Conservation (phyloP, 208 protist species). For the Trypanosoma melophagium region DNA sequence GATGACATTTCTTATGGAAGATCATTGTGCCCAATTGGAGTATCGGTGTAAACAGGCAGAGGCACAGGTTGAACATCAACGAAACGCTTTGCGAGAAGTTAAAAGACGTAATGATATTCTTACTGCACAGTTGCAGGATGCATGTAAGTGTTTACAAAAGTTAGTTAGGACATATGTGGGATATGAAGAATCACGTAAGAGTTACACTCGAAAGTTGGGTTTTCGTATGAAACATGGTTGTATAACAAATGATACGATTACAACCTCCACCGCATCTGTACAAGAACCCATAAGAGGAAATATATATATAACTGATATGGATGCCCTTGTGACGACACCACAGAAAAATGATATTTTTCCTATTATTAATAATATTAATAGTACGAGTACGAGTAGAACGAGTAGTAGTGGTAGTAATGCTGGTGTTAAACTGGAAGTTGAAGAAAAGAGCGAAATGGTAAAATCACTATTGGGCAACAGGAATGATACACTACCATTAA, state of each 20-base stretch:
- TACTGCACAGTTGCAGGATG: slow-evolving; percentile 11
- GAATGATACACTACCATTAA: background rate
- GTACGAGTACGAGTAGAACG: background rate
- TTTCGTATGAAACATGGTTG: slow-evolving; percentile 15
- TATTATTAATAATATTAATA: background rate
- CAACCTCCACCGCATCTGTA: background rate
- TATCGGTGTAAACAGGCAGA: slow-evolving; percentile 12
- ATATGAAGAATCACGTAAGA: slow-evolving; percentile 24
- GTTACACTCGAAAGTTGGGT: slow-evolving; percentile 5
- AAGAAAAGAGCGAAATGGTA: background rate
- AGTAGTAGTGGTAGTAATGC: no score
- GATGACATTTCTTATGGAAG: slow-evolving; percentile 10
- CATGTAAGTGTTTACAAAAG: slow-evolving; percentile 19
- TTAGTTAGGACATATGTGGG: slow-evolving; percentile 25
- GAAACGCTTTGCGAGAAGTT: slow-evolving; percentile 2
- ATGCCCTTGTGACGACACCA: slow-evolving; percentile 11
- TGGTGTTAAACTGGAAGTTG: background rate
- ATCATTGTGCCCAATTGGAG: slow-evolving; percentile 22
- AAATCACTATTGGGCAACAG: no score
- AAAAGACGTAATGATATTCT: slow-evolving; percentile 13
- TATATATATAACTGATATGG: background rate
- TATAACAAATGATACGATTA: background rate
- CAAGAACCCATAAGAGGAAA: background rate
- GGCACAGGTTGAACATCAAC: slow-evolving; percentile 20
- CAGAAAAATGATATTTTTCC: background rate